Base-by-base conservation (phyloP, 768 basidiomycete genomes). In the Harrya chromipes region DNA sequence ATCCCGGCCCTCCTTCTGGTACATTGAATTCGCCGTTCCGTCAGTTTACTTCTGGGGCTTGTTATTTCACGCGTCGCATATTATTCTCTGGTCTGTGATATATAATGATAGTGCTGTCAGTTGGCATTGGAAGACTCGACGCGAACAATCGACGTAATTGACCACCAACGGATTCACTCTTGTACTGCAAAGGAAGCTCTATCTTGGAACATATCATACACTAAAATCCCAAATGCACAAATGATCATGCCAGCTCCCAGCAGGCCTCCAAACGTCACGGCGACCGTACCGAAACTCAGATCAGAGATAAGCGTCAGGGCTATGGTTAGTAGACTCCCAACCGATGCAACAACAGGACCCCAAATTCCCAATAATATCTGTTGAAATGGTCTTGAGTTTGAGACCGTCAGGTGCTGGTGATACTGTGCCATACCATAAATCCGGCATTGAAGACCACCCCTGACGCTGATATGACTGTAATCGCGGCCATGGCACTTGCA, bases 301-400 rank as follows among this genome's bases (percentile, higher is more conserved):
- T 97, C 94, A 36, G 87, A 82, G 14, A 90, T 59, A 40, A 93
- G 80, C 13, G 93, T 89, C 42, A 97, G 77, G 33, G 95, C 90
- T 56, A 95, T 94, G 6, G 94, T 94, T n/a, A 95, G 76, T n/a
- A 98, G 77, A 67, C 82, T 92, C 39, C 92, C 93, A 27, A 97
- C 93, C 2, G 90, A 91, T 9, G 84, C 83, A 37, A 92, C 80
- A 36, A 94, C 82, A 6, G 92, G 92, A 4, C 92, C 92, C 89
- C 90, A 94, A 23, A 89, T 68, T 23, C 87, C 88, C 41, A 95
- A 72, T 4, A 95, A 73, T 47, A 89, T 76, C 90, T 93, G 55
- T 23, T 50, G 3, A 43, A 51, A 37, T 7, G 12, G 33, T 14
- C 6, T 40, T 50, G 49, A 63, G 51, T 46, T 38, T 31, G 19